Conservation (phyloP, 2,329 filamentous ascomycete species). For the Clarireedia sp. region DNA sequence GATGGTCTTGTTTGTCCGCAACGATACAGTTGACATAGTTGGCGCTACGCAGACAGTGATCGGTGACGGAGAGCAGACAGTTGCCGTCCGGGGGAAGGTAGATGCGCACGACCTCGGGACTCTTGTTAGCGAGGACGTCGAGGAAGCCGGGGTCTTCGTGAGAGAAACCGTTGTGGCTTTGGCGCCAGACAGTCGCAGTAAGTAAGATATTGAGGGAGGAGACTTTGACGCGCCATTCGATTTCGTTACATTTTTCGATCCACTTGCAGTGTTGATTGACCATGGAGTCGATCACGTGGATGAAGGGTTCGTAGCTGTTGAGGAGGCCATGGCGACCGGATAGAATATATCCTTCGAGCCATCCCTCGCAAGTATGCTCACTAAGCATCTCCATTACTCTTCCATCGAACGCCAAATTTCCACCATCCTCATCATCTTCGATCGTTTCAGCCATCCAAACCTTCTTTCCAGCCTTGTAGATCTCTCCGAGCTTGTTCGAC, state of each 20-base stretch:
- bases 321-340: conserved; percentile 68
- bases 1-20: conserved; percentile 70
- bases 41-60: conserved; percentile 63
- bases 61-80: conserved; percentile 65
- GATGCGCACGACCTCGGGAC: conserved; percentile 70
- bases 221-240: conserved; percentile 67
- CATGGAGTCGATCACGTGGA: conserved; percentile 79
- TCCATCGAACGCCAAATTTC: conserved; percentile 60
- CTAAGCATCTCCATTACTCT: conserved; percentile 81
- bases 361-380: conserved; percentile 72
- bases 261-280: conserved; percentile 82
- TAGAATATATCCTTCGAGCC: conserved; percentile 72
- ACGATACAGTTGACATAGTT: conserved; percentile 81
- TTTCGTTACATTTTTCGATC: conserved; percentile 74
- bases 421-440: conserved; percentile 66
- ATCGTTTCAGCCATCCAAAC: conserved; percentile 76
- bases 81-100: conserved; percentile 77
- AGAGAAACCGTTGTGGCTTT: conserved; percentile 57
- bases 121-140: conserved; percentile 72
- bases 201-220: conserved; percentile 73
- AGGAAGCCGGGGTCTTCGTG: conserved; percentile 77
- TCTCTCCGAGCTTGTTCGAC: conserved; percentile 66
- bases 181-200: conserved; percentile 71
- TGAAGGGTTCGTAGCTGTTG: conserved; percentile 73
- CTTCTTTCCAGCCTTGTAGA: conserved; percentile 70